Base-by-base conservation (phyloP, 1,284 basidiomycete species). In the Rhizoctonia solani region DNA sequence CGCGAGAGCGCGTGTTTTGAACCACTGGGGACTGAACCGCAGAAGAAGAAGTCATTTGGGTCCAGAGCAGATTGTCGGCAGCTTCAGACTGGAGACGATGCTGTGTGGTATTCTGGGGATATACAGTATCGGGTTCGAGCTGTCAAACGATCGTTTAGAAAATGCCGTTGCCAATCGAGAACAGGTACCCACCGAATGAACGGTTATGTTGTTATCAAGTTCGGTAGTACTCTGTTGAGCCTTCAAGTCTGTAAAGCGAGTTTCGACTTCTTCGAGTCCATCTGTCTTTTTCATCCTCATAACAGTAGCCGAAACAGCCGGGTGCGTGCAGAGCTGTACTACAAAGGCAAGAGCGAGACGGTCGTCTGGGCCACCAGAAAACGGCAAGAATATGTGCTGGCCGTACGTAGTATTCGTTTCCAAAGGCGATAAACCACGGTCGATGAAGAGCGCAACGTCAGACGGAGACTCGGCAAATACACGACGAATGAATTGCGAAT, bases 301-400 rank as follows among this genome's bases (percentile, higher is more conserved):
- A 1, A 93, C 83, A 0, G 89, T 91, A 3, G 91, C 93, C 6
- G 78, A 83, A 1, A 92, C 82, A 25, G 76, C 75, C 0, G 83
- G 75, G 72, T 89, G 87, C 44, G 79, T 75, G 72, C 90, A 93
- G 14, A 95, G 81, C 76, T 95, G 92, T 9, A 91, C 84, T 6
- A 92, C 82, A 72, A 95, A 86, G 39, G 83, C 79, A 25, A 97
- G 79, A 0, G 93, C 92, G 8, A 92, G 82, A 1, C 95, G 85
- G 74, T 97, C 95, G 76, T 98, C 95, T 0, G 92, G 88, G 0
- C 95, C 95, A 56, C 94, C 95, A 75, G 94, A 90, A 83, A 96
- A 97, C 0, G 92, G 90, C 41, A 96, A 76, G 79, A 95, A 88
- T 58, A 95, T 76, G 72, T 92, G 91, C 71, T 87, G 85, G 69